Evolutionary conservation across 345 rosid genomes (phyloP).

Genomic region (Tarenaya hassleriana): DNA sequence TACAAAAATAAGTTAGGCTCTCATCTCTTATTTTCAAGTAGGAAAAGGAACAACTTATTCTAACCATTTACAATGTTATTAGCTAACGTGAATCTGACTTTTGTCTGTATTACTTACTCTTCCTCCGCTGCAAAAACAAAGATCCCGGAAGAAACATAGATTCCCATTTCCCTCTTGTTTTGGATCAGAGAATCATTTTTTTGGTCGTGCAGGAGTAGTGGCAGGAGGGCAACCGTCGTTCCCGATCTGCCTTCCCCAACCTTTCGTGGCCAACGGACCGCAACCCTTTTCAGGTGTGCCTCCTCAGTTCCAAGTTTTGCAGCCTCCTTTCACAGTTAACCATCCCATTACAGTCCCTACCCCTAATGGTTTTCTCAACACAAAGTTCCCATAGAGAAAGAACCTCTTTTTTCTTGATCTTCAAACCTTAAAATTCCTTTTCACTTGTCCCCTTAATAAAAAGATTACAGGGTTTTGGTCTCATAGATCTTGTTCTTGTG

Average conservation of each 20-base stretch:
- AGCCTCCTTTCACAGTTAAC: constrained; percentile 36
- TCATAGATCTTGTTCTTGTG: constrained; percentile 11
- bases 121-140: too few species aligned
- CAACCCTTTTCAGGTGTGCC: constrained; percentile 34
- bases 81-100: too few species aligned
- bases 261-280: constrained; percentile 37
- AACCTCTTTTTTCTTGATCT: background rate
- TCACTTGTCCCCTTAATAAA: background rate
- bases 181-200: background rate
- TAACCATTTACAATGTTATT: background rate
- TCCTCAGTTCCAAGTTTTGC: constrained; percentile 37
- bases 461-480: constrained; percentile 24
- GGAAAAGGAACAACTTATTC: too few species aligned
- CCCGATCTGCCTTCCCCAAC: constrained; percentile 37
- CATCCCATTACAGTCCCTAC: constrained; percentile 33
- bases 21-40: background rate
- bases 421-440: too few species aligned
- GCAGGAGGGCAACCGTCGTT: constrained; percentile 23
- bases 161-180: too few species aligned
- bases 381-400: constrained; percentile 38
- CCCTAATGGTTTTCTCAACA: constrained; percentile 31
- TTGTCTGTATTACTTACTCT: too few species aligned
- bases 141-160: too few species aligned
- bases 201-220: constrained; percentile 15
- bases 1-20: constrained; percentile 8